Evolutionary conservation across 1,284 basidiomycete species (phyloP).

Genomic region (Paramarasmius palmivorus): DNA sequence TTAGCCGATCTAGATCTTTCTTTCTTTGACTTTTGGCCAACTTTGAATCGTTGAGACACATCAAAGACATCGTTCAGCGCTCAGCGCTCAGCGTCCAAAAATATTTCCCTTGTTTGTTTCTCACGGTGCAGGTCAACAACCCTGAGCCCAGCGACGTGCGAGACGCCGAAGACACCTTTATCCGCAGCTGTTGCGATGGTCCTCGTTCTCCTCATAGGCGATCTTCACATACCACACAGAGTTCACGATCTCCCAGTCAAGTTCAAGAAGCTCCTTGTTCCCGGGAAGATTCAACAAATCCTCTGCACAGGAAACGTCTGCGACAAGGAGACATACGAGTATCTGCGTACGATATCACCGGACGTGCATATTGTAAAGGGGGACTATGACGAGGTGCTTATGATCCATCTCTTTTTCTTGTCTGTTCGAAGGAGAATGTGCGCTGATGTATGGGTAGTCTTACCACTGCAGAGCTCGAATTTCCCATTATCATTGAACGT

Average conservation of each 20-base stretch:
- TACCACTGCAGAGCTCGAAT: slow-evolving; percentile 47
- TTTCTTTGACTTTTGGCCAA: too few species aligned
- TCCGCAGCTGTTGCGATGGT: slow-evolving; percentile 55
- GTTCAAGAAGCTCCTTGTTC: slow-evolving; percentile 95
- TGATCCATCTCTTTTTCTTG: neutral
- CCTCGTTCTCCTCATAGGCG: slow-evolving; percentile 91
- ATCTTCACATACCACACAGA: slow-evolving; percentile 90
- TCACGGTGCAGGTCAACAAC: too few species aligned
- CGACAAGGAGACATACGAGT: slow-evolving; percentile 97
- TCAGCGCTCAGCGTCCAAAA: too few species aligned
- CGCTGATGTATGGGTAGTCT: too few species aligned
- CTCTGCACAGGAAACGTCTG: slow-evolving; percentile 98
- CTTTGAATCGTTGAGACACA: too few species aligned
- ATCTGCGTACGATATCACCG: slow-evolving; percentile 93
- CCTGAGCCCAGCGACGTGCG: too few species aligned
- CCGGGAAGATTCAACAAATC: slow-evolving; percentile 98
- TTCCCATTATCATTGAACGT: slow-evolving; percentile 87
- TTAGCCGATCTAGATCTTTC: too few species aligned
- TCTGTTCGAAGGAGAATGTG: too few species aligned
- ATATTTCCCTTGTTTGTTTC: too few species aligned
- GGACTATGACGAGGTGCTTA: slow-evolving; percentile 90
- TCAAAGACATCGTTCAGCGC: too few species aligned
- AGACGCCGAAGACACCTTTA: too few species aligned
- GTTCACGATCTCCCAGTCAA: slow-evolving; percentile 91
- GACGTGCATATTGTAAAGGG: slow-evolving; percentile 93